Base-by-base conservation (phyloP, 176 grass and related monocot genomes). In the Thinopyrum elongatum region DNA sequence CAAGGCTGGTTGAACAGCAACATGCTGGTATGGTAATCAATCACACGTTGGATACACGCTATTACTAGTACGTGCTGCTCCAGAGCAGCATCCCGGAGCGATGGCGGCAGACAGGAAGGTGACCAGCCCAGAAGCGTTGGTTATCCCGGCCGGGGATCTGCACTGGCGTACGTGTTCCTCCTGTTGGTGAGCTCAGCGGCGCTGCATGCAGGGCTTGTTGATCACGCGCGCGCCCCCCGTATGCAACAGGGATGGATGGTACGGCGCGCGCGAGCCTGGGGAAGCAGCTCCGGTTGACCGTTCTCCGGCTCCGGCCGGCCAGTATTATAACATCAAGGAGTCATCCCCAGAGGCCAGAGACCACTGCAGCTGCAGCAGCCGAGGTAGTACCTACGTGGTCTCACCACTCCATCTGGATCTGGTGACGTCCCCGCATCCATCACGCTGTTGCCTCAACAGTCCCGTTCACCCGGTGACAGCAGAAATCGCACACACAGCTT, bases 391-490 rank as follows among this genome's bases (percentile, higher is more conserved):
- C 1, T 7, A 55, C 6, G 46, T 51, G 47, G 47, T 51, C 47
- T 51, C 47, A 1, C 47, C 5, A 17, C 17, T 51, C 47, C 47
- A 19, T 44, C 36, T 84, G 34, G 34, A 84, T 14, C 14, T 4
- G 46, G 0, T 0, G 46, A 49, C 46, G 60, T 80, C 68, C 80
- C 85, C 38, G 89, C 81, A 49, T 69, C 85, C 21, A 76, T 87
- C 85, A 87, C 76, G 31, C 59, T 76, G 76, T 67, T 84, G 34
- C 76, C 60, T 76, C 80, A 84, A 83, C 85, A 84, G 89, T 79
- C 36, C 42, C 33, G 65, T 83, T 27, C 29, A n/a, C 36, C 7
- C 36, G 8, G 36, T 8, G 36, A 38, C 36, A 8, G 36, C 36
- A 38, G 36, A 38, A 38, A 38, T 38, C 36, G 36, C 36, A 38